Conservation (phyloP, 2,329 filamentous ascomycete genomes). For the Venturia asperata region DNA sequence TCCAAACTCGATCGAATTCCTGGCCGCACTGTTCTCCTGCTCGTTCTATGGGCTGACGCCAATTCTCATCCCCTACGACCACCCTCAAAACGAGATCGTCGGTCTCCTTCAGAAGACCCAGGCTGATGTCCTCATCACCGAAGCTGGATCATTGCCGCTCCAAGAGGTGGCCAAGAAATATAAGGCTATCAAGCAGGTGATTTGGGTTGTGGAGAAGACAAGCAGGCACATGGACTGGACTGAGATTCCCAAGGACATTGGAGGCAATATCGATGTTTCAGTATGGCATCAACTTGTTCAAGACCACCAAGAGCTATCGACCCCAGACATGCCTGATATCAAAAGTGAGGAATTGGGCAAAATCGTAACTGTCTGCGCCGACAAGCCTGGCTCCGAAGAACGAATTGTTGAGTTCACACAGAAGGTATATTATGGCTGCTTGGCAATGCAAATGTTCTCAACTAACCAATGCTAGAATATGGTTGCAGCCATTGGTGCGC, state of each 20-base stretch:
- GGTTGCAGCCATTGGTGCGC: slow-evolving; percentile 74
- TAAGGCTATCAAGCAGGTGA: slow-evolving; percentile 62
- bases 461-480: slow-evolving; percentile 52
- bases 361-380: slow-evolving; percentile 59
- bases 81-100: slow-evolving; percentile 60
- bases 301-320: slow-evolving; percentile 50
- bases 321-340: slow-evolving; percentile 50
- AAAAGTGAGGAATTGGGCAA: slow-evolving; percentile 51
- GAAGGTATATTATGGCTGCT: slow-evolving; percentile 35
- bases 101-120: slow-evolving; percentile 65
- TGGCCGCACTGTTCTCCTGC: slow-evolving; percentile 76
- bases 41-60: slow-evolving; percentile 82
- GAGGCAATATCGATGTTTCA: slow-evolving; percentile 68
- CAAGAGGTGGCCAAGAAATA: slow-evolving; percentile 63
- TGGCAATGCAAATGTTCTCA: slow-evolving; percentile 17
- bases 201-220: slow-evolving; percentile 90
- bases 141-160: slow-evolving; percentile 80
- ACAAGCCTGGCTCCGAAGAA: slow-evolving; percentile 42
- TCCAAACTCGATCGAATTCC: slow-evolving; percentile 84
- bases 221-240: slow-evolving; percentile 95
- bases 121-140: slow-evolving; percentile 75
- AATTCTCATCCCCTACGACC: slow-evolving; percentile 78
- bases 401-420: slow-evolving; percentile 79
- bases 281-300: slow-evolving; percentile 89
- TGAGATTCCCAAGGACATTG: slow-evolving; percentile 70